Conservation (phyloP, 2,329 filamentous ascomycete species). For the Penicillium vulpinum region DNA sequence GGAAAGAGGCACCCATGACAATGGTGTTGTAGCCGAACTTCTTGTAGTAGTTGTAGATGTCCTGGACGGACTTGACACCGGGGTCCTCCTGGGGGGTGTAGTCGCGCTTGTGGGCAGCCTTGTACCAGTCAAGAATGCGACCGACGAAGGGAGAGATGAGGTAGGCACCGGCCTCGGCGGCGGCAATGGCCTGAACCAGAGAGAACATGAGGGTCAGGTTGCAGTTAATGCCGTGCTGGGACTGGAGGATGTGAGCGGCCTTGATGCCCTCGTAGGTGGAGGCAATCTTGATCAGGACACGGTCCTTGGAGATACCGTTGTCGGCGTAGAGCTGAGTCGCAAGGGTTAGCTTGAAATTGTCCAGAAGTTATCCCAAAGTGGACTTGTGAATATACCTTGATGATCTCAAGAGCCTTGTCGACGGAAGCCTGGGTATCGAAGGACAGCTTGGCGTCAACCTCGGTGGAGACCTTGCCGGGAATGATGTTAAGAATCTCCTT, state of each 20-base stretch:
- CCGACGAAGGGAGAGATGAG: slow-evolving; percentile 99
- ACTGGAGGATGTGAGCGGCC: slow-evolving; percentile 94
- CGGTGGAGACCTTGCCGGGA: slow-evolving; percentile 97
- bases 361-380: neutral
- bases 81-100: slow-evolving; percentile 89
- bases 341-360: slow-evolving; percentile 23
- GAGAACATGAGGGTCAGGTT: slow-evolving; percentile 99
- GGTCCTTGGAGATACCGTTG: slow-evolving; percentile 87
- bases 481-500: slow-evolving; percentile 96
- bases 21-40: slow-evolving; percentile 99
- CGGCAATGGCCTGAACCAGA: slow-evolving; percentile 86
- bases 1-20: slow-evolving; percentile 99
- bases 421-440: slow-evolving; percentile 93
- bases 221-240: slow-evolving; percentile 93
- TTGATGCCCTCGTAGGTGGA: slow-evolving; percentile 99
- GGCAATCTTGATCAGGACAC: slow-evolving; percentile 96
- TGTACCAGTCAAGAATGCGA: slow-evolving; percentile 99
- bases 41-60: slow-evolving; percentile 99
- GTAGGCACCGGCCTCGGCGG: slow-evolving; percentile 91
- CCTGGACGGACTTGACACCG: slow-evolving; percentile 88
- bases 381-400: slow-evolving; percentile 64
- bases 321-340: slow-evolving; percentile 80
- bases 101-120: slow-evolving; percentile 91
- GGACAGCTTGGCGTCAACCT: slow-evolving; percentile 94
- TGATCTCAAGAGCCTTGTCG: slow-evolving; percentile 94